phyloP scores from a whole-genome alignment of 2,329 filamentous ascomycete genomes.

The Pyrenochaeta sp. region DNA sequence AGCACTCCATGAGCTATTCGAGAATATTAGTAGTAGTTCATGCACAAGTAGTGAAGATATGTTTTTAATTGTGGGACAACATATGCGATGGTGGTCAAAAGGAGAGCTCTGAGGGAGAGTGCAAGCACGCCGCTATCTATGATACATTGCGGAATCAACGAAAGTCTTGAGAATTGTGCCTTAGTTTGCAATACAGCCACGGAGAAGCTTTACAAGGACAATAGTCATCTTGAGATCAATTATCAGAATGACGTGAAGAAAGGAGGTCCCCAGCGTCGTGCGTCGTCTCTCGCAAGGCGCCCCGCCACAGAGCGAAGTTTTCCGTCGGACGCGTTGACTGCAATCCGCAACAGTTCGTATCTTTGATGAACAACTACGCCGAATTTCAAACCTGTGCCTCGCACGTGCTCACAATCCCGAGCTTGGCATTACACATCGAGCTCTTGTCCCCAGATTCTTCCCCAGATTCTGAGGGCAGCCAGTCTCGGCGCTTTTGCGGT shows the following conservation, averaged over 20 bases:
- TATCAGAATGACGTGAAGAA: background rate
- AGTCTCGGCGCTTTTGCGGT: background rate
- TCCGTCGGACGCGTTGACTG: background rate
- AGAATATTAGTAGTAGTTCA: no score
- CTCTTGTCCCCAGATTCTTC: conserved; percentile 8
- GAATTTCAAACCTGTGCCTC: background rate
- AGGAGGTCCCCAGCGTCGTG: background rate
- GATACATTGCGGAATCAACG: no score
- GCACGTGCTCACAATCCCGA: background rate
- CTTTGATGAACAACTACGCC: no score
- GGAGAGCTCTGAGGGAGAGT: no score
- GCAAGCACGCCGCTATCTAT: no score
- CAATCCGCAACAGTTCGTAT: background rate
- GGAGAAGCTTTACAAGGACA: background rate
- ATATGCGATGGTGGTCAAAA: no score
- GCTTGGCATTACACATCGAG: conserved; percentile 6
- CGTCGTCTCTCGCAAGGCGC: background rate
- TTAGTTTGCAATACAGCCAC: no score
- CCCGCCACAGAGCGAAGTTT: background rate
- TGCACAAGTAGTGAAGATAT: no score
- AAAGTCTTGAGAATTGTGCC: no score
- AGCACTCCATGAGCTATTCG: no score
- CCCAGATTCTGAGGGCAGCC: conserved; percentile 2
- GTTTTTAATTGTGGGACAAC: no score
- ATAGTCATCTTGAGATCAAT: background rate